Percentiles rank a stretch among this genome's conserved stretches.
Evolutionary conservation across 106 monocot species (phyloP).

Genomic region (Platanthera guangdongensis): DNA sequence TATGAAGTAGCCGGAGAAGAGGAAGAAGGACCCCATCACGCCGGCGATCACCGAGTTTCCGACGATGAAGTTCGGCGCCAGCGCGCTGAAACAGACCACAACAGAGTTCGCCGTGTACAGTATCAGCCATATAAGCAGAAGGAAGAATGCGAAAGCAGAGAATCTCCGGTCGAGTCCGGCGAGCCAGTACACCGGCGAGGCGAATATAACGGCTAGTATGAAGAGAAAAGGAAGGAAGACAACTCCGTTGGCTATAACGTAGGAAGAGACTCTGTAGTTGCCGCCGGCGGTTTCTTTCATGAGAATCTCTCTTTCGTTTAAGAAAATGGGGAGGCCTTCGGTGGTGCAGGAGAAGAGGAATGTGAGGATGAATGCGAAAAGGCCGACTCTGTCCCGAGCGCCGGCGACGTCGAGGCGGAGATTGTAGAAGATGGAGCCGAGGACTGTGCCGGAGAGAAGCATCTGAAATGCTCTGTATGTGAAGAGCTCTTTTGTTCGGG

Average conservation of each 20-base stretch:
- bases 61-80: constrained; percentile 72
- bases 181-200: constrained; percentile 71
- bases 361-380: constrained; percentile 87
- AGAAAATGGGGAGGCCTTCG: constrained; percentile 80
- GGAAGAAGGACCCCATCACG: constrained; percentile 77
- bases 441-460: constrained; percentile 56
- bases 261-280: constrained; percentile 73
- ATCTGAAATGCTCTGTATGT: constrained; percentile 59
- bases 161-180: constrained; percentile 35
- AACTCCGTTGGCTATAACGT: constrained; percentile 57
- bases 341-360: constrained; percentile 83
- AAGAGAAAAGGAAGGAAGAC: constrained; percentile 88
- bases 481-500: constrained; percentile 75
- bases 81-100: constrained; percentile 63
- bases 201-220: constrained; percentile 53
- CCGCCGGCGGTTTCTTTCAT: constrained; percentile 78
- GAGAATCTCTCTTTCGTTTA: constrained; percentile 75
- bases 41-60: constrained; percentile 77
- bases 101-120: constrained; percentile 92
- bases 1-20: constrained; percentile 95
- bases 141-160: constrained; percentile 54
- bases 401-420: constrained; percentile 25
- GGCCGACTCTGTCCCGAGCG: constrained; percentile 53
- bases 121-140: constrained; percentile 79
- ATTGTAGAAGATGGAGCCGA: constrained; percentile 83